Conservation (phyloP, 345 rosid genomes). For the Gossypioides kirkii region DNA sequence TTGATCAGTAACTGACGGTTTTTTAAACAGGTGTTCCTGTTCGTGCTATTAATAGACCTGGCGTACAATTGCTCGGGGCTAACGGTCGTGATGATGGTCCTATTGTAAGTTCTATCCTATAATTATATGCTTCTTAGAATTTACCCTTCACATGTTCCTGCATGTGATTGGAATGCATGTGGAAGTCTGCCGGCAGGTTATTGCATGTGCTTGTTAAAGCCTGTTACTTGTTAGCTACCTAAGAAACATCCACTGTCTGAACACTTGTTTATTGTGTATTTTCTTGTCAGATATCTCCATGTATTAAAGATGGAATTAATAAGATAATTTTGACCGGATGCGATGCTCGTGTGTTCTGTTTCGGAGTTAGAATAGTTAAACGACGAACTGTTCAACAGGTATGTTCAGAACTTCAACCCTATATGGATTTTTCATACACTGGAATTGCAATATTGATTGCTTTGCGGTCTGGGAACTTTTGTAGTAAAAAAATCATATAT, state of each 20-base stretch:
- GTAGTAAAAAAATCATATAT: neutral
- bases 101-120: constrained; percentile 20
- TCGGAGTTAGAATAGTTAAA: constrained; percentile 84
- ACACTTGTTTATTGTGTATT: neutral
- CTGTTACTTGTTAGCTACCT: neutral
- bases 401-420: neutral
- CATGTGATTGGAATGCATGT: constrained; percentile 1
- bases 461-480: neutral
- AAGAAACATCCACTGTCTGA: neutral
- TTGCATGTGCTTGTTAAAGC: neutral
- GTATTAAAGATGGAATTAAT: constrained; percentile 70
- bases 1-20: neutral
- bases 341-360: constrained; percentile 82
- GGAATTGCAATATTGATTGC: neutral
- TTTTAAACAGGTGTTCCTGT: constrained; percentile 46
- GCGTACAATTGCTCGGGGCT: constrained; percentile 77
- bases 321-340: constrained; percentile 72
- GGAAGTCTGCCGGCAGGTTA: neutral
- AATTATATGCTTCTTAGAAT: neutral
- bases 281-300: constrained; percentile 60
- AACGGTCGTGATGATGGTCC: constrained; percentile 99
- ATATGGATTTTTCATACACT: neutral
- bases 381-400: constrained; percentile 83
- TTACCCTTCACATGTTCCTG: neutral
- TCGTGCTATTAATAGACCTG: constrained; percentile 87